phyloP scores from a whole-genome alignment of 768 basidiomycete genomes.

The Podaxis rugospora region DNA sequence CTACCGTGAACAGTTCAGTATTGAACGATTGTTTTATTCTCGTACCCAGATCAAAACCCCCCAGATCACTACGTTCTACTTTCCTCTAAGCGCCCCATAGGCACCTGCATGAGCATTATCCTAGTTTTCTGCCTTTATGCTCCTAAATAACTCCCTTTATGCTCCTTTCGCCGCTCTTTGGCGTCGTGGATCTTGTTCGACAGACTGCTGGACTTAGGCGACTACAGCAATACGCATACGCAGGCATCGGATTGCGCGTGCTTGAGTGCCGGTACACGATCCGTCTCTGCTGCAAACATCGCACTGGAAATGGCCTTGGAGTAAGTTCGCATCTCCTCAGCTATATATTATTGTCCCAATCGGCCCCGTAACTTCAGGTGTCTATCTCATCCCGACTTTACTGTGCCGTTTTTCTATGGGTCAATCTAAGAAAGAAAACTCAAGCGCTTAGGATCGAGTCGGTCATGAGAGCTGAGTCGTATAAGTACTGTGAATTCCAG shows the following conservation, averaged over 20 bases:
- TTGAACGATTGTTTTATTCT: neutral
- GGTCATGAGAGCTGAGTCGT: neutral
- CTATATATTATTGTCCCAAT: neutral
- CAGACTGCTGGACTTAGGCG: neutral
- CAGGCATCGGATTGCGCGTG: neutral
- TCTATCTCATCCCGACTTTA: neutral
- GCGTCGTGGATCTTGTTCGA: neutral
- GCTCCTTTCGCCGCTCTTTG: rapidly evolving
- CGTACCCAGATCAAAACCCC: constrained; percentile 52
- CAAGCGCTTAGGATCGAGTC: neutral
- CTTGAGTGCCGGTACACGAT: neutral
- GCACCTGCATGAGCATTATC: neutral
- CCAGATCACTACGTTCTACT: constrained; percentile 49
- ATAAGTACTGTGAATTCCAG: neutral
- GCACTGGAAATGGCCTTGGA: neutral
- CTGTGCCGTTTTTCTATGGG: neutral
- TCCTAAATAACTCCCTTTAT: no score
- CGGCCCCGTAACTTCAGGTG: neutral
- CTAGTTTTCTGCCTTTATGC: neutral
- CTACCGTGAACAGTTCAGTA: no score
- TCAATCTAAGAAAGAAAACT: neutral
- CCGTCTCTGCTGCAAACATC: neutral
- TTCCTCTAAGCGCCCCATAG: constrained; percentile 29
- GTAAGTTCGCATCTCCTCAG: neutral
- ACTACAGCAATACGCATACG: neutral